Evolutionary conservation across 805 yeast genomes (phyloP).

Genomic region (Barnettozyma populi): DNA sequence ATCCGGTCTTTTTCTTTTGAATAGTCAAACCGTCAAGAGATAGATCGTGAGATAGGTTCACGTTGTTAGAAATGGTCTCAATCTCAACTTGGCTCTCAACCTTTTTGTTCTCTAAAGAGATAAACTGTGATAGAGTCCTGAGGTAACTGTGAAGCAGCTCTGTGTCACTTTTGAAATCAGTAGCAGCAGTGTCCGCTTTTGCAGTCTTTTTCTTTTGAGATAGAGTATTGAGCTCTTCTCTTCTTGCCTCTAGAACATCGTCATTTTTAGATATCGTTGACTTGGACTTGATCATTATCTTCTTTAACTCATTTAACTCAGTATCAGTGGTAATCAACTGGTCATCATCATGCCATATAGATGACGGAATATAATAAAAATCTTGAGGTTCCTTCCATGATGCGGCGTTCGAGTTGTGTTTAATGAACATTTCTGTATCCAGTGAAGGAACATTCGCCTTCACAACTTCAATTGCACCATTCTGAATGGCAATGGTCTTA

Average conservation of each 20-base stretch:
- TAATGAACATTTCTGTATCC: slow-evolving; percentile 87
- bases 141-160: slow-evolving; percentile 49
- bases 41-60: slow-evolving; percentile 53
- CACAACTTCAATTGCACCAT: slow-evolving; percentile 48
- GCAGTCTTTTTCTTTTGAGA: slow-evolving; percentile 27
- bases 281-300: slow-evolving; percentile 39
- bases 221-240: slow-evolving; percentile 27
- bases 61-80: slow-evolving; percentile 82
- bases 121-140: slow-evolving; percentile 51
- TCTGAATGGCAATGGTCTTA: slow-evolving; percentile 37
- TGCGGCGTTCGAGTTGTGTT: slow-evolving; percentile 56
- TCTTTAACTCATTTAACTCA: slow-evolving; percentile 44
- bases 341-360: slow-evolving; percentile 97
- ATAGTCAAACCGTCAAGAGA: slow-evolving; percentile 47
- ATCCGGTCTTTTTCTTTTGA: slow-evolving; percentile 47
- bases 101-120: slow-evolving; percentile 67
- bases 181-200: slow-evolving; percentile 42
- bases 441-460: slow-evolving; percentile 65
- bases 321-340: slow-evolving; percentile 53
- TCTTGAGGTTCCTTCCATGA: slow-evolving; percentile 86
- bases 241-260: slow-evolving; percentile 26
- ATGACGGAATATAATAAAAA: slow-evolving; percentile 78
- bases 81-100: slow-evolving; percentile 80
- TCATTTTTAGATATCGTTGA: slow-evolving; percentile 26
- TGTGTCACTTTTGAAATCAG: slow-evolving; percentile 29